Base-by-base conservation (phyloP, 305 asterid species). In the Nicotiana rustica region DNA sequence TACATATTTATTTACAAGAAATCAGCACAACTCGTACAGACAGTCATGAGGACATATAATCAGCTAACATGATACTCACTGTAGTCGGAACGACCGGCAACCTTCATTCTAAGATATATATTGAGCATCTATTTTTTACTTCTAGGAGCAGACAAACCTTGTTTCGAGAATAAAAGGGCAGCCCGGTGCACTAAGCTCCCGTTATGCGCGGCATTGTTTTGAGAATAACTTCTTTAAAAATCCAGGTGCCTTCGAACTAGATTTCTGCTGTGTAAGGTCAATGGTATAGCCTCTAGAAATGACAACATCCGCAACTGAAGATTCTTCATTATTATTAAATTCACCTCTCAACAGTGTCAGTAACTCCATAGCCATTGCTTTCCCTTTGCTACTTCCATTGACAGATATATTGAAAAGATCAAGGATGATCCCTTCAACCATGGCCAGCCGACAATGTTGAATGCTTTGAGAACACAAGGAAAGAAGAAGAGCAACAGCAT, bases 401-500 rank as follows among this genome's bases (percentile, higher is more conserved):
- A 84, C 13, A 1, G 92, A 90, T 18, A 94, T 82, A 10, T 61
- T 78, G 14, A 86, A 84, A 2, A 96, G 95, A 81, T 87, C 86
- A 1, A 97, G 91, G 83, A 93, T 85, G 35, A 90, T 90, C 21
- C 93, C 94, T 82, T 93, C 89, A 25, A 52, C 44, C 0, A 94
- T 90, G 56, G 91, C 92, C 73, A 92, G 82, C 82, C 57, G 76
- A 83, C 97, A 90, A 64, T 85, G 89, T 6, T 82, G 79, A 15
- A 62, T 57, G 0, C 93, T 65, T 66, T 91, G 91, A 67, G 89
- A 86, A 90, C 98, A 96, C 82, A 94, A 44, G 4, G 92, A 89
- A 13, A 94, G 93, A 82, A 96, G 97, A 61, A 96, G 80, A 19
- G 82, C 81, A 8, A 92, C 96, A 0, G 97, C 97, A 12, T 85